Evolutionary conservation across 257 asterid genomes (phyloP), one percentile per base, ranked within the genome.

Genomic region (Scutellaria barbata): DNA sequence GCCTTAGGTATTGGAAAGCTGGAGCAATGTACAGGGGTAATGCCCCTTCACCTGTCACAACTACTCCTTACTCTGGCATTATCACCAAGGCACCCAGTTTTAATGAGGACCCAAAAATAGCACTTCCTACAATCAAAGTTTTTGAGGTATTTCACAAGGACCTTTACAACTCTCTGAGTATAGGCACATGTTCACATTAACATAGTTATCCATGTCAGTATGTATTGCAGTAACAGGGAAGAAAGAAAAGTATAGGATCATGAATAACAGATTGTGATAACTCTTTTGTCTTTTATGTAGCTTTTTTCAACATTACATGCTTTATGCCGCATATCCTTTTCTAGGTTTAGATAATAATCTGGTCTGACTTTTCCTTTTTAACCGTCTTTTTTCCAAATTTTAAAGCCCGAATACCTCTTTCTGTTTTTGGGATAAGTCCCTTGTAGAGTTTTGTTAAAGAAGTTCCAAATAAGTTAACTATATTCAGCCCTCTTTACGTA

Each of bases 1-100:
- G 97, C 33, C 74, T 46, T 57, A 81, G 98, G 74, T 95, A 95
- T 72, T 95, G 98, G 97, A 84, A 96, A 66, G 98, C 98, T 48
- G 99, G 99, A 71, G 98, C 90, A 68, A 95, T 95, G 99, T 81
- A 89, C 74, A 69, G 85, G 83, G 99, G 99, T 35, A 75, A 35
- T 68, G 79, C 92, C 69, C 97, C 98, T 71, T 77, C 84, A 57
- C 92, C 96, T 50, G 78, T 95, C 63, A 84, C 88, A 74, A 83
- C 60, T 48, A 71, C 84, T 81, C 87, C 93, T 56, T 86, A 84
- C 76, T 59, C 79, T 2, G 78, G 81, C 55, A 48, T 39, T 41
- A 17, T 47, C 46, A 57, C 64, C 75, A 74, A 84, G 64, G 80
- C 64, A 68, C 74, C 64, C 55, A 47, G 69, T 54, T 68, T 56